Conservation (phyloP, 148 eudicot species). For the Rhododendron griersonianum region DNA sequence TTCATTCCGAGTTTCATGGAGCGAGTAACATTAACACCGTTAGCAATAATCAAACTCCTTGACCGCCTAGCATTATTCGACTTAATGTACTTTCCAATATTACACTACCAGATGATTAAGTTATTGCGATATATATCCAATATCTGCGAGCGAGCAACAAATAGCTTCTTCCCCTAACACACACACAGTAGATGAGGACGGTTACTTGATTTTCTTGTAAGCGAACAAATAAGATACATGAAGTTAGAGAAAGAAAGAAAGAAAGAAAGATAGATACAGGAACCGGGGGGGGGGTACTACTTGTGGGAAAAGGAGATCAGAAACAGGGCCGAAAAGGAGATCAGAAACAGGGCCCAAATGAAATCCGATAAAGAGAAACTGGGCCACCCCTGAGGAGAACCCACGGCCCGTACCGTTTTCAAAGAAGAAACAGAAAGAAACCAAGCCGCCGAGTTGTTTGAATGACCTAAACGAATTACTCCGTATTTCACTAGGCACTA, state of each 20-base stretch:
- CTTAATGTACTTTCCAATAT: no score
- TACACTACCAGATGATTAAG: no score
- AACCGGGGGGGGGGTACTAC: no score
- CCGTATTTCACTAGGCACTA: no score
- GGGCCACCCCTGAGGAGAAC: not conserved
- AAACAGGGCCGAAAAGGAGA: not conserved
- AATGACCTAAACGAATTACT: not conserved
- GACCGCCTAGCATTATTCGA: not conserved
- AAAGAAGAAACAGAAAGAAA: not conserved
- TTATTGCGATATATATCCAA: no score
- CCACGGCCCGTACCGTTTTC: not conserved
- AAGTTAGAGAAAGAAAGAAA: no score
- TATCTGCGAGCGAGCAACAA: no score
- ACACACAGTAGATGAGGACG: not conserved
- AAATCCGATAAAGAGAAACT: not conserved
- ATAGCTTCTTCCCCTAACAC: no score
- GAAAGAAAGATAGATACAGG: no score
- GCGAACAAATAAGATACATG: not conserved
- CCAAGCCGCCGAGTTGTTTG: no score
- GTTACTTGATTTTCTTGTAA: not conserved
- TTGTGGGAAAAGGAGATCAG: not conserved
- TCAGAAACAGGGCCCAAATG: not conserved
- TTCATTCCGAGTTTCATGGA: no score
- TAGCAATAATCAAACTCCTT: not conserved
- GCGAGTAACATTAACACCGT: no score